phyloP scores from a whole-genome alignment of 2,329 filamentous ascomycete species.

The Penicillium sp. region DNA sequence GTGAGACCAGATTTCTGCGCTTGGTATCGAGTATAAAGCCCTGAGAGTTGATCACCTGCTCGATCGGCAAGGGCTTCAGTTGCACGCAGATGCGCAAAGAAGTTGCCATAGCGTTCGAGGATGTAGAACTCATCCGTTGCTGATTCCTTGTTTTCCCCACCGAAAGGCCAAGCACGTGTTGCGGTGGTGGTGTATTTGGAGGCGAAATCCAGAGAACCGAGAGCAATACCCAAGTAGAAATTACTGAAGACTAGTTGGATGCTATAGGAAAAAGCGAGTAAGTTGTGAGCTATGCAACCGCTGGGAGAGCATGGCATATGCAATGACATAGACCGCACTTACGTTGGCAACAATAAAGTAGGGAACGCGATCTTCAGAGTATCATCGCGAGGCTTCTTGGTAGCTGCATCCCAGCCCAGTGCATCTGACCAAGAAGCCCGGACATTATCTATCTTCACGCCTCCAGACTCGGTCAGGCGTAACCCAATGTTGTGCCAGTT shows the following conservation, averaged over 20 bases:
- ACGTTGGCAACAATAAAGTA: conserved; percentile 59
- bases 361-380: conserved; percentile 56
- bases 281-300: background rate
- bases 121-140: conserved; percentile 65
- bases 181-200: conserved; percentile 55
- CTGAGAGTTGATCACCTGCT: conserved; percentile 51
- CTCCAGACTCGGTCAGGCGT: conserved; percentile 62
- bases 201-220: conserved; percentile 57
- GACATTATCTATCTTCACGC: conserved; percentile 60
- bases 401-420: conserved; percentile 56
- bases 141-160: conserved; percentile 60
- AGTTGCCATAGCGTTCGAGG: conserved; percentile 63
- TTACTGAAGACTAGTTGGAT: conserved; percentile 67
- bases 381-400: conserved; percentile 51
- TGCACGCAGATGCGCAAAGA: conserved; percentile 60
- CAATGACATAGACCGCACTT: conserved; percentile 14
- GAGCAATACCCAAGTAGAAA: conserved; percentile 63
- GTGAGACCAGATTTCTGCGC: conserved; percentile 47
- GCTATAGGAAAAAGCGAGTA: conserved; percentile 24
- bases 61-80: conserved; percentile 59
- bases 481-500: conserved; percentile 66
- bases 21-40: conserved; percentile 47
- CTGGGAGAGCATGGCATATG: background rate
- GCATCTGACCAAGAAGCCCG: conserved; percentile 59
- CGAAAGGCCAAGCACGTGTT: conserved; percentile 64